phyloP scores from a whole-genome alignment of 2,329 filamentous ascomycete genomes.

The Diaporthe sp. region DNA sequence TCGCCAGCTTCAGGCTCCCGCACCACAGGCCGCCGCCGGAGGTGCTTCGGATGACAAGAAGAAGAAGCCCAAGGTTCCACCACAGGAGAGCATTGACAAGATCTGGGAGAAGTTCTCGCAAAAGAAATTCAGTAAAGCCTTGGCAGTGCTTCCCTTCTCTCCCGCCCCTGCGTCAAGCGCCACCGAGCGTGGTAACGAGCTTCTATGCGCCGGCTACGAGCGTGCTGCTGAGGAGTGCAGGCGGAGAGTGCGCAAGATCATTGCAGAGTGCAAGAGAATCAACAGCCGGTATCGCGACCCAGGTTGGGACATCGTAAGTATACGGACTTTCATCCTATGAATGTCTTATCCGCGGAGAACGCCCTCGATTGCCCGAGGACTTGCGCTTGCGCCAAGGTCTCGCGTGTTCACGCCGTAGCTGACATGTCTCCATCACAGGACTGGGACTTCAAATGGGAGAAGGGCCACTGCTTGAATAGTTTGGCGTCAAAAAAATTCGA shows the following conservation, averaged over 20 bases:
- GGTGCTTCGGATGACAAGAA: constrained; percentile 64
- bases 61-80: constrained; percentile 70
- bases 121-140: constrained; percentile 75
- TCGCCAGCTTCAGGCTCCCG: not conserved
- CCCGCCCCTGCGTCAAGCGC: constrained; percentile 66
- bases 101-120: constrained; percentile 75
- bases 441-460: constrained; percentile 78
- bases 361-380: no score
- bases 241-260: constrained; percentile 73
- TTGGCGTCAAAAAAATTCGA: constrained; percentile 67
- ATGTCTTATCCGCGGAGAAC: not conserved
- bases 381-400: not conserved
- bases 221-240: constrained; percentile 75
- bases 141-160: constrained; percentile 75
- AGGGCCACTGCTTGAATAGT: constrained; percentile 68
- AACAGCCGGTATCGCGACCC: constrained; percentile 86
- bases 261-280: constrained; percentile 76
- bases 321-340: not conserved
- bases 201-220: constrained; percentile 72
- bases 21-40: constrained; percentile 39
- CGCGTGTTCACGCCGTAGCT: not conserved
- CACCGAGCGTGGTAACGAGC: constrained; percentile 70
- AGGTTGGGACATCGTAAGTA: constrained; percentile 69
- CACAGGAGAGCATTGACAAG: constrained; percentile 76
- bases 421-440: constrained; percentile 57